phyloP scores from a whole-genome alignment of 176 grass and related monocot genomes.

The Urochloa ruziziensis region DNA sequence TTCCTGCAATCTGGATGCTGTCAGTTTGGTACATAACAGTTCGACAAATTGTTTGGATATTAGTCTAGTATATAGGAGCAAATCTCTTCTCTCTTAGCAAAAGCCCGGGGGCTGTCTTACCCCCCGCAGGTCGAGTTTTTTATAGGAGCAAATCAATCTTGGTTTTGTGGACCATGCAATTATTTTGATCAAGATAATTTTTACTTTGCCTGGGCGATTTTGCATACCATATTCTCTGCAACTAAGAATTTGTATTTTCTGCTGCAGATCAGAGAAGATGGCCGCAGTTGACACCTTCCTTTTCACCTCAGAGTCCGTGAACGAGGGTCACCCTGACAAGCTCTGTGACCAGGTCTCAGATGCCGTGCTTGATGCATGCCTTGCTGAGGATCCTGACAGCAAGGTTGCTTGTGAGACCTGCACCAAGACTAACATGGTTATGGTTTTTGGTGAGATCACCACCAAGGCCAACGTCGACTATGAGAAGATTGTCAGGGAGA shows the following conservation, averaged over 20 bases:
- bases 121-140: too few relatives aligned
- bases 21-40: not conserved
- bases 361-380: constrained; percentile 50
- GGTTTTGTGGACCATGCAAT: not conserved
- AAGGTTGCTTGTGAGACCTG: constrained; percentile 56
- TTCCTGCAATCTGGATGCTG: too few relatives aligned
- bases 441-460: constrained; percentile 59
- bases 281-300: constrained; percentile 40
- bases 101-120: too few relatives aligned
- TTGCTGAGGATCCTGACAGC: constrained; percentile 51
- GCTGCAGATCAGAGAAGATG: constrained; percentile 38
- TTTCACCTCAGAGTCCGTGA: constrained; percentile 50
- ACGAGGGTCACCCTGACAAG: constrained; percentile 54
- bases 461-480: constrained; percentile 52
- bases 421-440: constrained; percentile 60
- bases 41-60: not conserved
- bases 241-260: not conserved
- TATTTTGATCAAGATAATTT: not conserved
- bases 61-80: too few relatives aligned
- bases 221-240: not conserved
- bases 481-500: constrained; percentile 52
- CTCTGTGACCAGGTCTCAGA: constrained; percentile 50
- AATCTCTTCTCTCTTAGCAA: too few relatives aligned
- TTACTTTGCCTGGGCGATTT: not conserved
- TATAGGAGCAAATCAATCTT: not conserved